These are phyloP conservation scores for Coix lacrymajobi DNA, from an alignment of 176 grass and related monocot species.

Conservation along the genomic window DNA sequence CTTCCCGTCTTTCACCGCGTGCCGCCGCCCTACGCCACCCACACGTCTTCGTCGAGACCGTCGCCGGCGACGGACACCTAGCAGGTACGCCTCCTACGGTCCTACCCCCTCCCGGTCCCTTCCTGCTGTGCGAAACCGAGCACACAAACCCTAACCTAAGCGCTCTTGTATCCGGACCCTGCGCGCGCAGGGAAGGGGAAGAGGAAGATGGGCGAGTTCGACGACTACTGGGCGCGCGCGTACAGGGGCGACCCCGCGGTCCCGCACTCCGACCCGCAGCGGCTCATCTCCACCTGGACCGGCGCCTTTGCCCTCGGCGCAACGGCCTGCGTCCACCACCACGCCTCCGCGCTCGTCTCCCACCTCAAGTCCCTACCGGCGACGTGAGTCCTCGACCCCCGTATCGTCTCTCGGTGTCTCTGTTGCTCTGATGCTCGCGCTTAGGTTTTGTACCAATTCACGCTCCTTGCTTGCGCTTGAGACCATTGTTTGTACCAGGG, in stretches of 20 bases:
- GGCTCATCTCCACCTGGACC: slow-evolving; percentile 60
- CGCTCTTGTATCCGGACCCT: not conserved
- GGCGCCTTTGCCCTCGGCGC: slow-evolving; percentile 63
- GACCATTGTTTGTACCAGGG: not conserved
- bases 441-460: not conserved
- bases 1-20: not conserved
- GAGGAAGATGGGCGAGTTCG: slow-evolving; percentile 53
- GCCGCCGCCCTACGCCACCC: not conserved
- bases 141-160: not conserved
- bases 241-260: slow-evolving; percentile 87
- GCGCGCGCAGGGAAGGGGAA: not conserved
- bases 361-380: slow-evolving; percentile 36
- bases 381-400: not conserved
- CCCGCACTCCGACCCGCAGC: slow-evolving; percentile 72
- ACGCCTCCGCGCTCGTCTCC: slow-evolving; percentile 45
- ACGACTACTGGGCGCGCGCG: slow-evolving; percentile 58
- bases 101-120: not conserved
- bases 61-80: not conserved
- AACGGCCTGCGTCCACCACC: slow-evolving; percentile 70
- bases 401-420: not conserved
- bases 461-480: not conserved
- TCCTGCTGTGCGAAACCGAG: not conserved
- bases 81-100: not conserved
- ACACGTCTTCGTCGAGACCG: not conserved
- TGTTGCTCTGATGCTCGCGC: not conserved